These are phyloP conservation scores for Neonectria coccinea DNA, from an alignment of 2,329 filamentous ascomycete species.

Conservation along the genomic window DNA sequence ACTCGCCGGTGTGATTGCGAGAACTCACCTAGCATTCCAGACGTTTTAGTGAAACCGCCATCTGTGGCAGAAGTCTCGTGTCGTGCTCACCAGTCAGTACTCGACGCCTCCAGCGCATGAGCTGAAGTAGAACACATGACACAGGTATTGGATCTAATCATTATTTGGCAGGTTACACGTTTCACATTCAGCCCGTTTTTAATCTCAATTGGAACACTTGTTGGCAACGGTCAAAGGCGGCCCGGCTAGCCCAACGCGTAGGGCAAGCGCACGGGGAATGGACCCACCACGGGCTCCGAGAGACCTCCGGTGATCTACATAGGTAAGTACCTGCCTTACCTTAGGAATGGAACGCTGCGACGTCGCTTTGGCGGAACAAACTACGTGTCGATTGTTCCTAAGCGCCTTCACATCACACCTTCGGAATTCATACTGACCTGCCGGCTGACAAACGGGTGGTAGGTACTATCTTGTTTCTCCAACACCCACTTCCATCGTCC, in stretches of 20 bases:
- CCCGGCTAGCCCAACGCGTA: too few relatives aligned
- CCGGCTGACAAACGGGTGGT: too few relatives aligned
- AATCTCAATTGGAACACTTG: neutral
- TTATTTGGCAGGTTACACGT: neutral
- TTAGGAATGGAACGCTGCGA: neutral
- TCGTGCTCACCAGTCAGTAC: neutral
- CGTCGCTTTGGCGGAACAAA: conserved; percentile 22
- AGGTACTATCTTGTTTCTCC: neutral
- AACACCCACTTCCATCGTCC: neutral
- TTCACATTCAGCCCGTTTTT: neutral
- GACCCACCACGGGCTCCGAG: conserved; percentile 29
- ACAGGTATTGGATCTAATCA: neutral
- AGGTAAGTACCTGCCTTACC: too few relatives aligned
- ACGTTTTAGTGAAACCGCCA: neutral
- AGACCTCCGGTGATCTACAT: conserved; percentile 21
- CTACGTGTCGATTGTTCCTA: conserved; percentile 11
- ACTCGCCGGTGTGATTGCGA: neutral
- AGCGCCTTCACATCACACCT: too few relatives aligned
- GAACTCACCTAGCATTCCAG: neutral
- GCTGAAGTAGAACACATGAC: neutral
- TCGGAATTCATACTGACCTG: neutral
- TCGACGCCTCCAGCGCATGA: neutral
- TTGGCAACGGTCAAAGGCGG: neutral
- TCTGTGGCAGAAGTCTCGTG: neutral
- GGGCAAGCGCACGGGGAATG: conserved; percentile 33